Percentiles rank a stretch among this genome's conserved stretches.
These are phyloP conservation scores for Zygotorulaspora danielsina DNA, from an alignment of 805 yeast species.

Conservation along the genomic window DNA sequence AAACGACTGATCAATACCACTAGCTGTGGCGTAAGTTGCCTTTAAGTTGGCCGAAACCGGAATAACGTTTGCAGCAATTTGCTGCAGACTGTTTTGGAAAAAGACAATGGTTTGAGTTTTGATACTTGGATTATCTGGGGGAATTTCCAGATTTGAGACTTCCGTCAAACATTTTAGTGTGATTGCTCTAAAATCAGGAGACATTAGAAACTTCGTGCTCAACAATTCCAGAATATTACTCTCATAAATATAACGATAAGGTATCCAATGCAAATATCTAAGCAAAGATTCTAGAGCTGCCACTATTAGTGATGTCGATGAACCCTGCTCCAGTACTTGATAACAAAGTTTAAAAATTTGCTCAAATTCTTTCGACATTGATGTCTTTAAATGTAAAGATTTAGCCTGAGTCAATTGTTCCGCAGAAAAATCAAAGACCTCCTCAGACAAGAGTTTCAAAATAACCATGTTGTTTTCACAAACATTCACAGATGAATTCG, in stretches of 20 bases:
- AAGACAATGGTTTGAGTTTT: slow-evolving; percentile 53
- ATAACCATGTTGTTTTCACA: slow-evolving; percentile 98
- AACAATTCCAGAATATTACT: slow-evolving; percentile 72
- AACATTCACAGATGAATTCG: slow-evolving; percentile 81
- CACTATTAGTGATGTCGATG: slow-evolving; percentile 74
- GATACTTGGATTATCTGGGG: slow-evolving; percentile 43
- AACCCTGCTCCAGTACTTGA: slow-evolving; percentile 86
- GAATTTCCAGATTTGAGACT: slow-evolving; percentile 63
- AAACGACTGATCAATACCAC: slow-evolving; percentile 83
- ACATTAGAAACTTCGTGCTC: slow-evolving; percentile 69
- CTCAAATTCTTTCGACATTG: slow-evolving; percentile 85
- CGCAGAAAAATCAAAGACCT: slow-evolving; percentile 91
- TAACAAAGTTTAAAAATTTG: slow-evolving; percentile 90
- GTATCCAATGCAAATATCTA: slow-evolving; percentile 93
- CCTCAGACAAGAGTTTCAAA: slow-evolving; percentile 83
- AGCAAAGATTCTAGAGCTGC: slow-evolving; percentile 80
- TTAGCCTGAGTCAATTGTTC: slow-evolving; percentile 97
- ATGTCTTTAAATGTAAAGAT: slow-evolving; percentile 72
- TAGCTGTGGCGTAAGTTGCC: slow-evolving; percentile 67
- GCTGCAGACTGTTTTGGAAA: slow-evolving; percentile 71
- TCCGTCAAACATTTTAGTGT: slow-evolving; percentile 92
- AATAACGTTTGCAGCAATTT: slow-evolving; percentile 56
- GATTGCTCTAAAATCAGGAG: slow-evolving; percentile 74
- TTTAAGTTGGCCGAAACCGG: slow-evolving; percentile 72
- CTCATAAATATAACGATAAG: slow-evolving; percentile 82